Base-by-base conservation (phyloP, 2,329 filamentous ascomycete genomes). In the Calonectria honghensis region DNA sequence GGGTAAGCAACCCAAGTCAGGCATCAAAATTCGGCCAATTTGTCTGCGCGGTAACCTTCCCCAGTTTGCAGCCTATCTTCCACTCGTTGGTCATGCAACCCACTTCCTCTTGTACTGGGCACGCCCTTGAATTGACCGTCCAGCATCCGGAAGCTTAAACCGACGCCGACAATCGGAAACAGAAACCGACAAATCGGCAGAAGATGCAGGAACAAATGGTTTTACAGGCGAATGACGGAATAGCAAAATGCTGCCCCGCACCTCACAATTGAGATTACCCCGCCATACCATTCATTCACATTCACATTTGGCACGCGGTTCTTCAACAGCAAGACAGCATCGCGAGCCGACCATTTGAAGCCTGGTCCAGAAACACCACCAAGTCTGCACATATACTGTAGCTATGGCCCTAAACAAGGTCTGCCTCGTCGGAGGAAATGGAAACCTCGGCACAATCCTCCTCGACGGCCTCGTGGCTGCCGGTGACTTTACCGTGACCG, bases 401-500 rank as follows among this genome's bases (percentile, higher is more conserved):
- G 16, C 31, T 32, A 80, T 80, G 79, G 75, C 79, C 16, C 76
- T 85, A 61, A 78, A 78, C 68, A 85, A 82, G 70, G 82, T 85
- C 73, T 81, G 79, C 68, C 81, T 85, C 24, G 80, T 85, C 48
- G 84, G 84, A 20, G 81, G 80, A 77, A 83, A 84, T 50, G 87
- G 87, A 51, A 85, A 82, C 27, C 81, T 89, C 16, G 87, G 87
- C 72, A 81, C 82, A 6, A 79, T 83, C 32, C 81, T 88, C 4
- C 80, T 87, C 61, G 78, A 83, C 2, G 83, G 83, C 18, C 84
- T 89, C 20, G 76, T 87, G 50, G 74, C 80, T 1, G 83, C 83
- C 35, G 82, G 82, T 32, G 76, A 73, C 37, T 87, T 93, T 84
- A 85, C 87, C 70, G 84, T 92, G 69, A 91, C 90, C 11, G 85